These are phyloP conservation scores for Piloderma croceum DNA, from an alignment of 768 basidiomycete genomes.

Conservation along the genomic window DNA sequence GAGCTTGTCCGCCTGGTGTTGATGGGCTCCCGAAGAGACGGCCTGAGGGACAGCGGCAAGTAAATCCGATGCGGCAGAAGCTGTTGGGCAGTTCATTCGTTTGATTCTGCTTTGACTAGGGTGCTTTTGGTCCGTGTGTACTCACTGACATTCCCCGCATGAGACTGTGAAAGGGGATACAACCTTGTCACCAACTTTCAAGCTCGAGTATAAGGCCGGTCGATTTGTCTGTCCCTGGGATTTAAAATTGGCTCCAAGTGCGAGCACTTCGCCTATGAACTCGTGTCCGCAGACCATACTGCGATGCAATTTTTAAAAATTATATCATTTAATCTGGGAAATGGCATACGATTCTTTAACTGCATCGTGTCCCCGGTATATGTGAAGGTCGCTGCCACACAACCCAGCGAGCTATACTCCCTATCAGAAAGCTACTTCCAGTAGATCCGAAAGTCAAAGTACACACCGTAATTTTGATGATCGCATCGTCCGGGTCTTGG, in stretches of 20 bases:
- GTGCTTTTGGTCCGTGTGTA: slow-evolving; percentile 14
- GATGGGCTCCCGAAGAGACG: slow-evolving; percentile 60
- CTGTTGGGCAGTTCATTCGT: slow-evolving; percentile 28
- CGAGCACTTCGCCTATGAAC: slow-evolving; percentile 67
- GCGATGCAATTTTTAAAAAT: slow-evolving; percentile 1
- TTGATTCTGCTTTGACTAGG: background rate
- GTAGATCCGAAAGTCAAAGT: background rate
- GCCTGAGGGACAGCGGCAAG: slow-evolving; percentile 58
- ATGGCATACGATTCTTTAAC: slow-evolving; percentile 46
- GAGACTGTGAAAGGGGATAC: slow-evolving; percentile 78
- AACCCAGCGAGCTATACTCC: slow-evolving; percentile 59
- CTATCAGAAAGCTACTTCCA: no score
- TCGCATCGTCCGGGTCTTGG: slow-evolving; percentile 69
- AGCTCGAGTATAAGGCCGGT: slow-evolving; percentile 55
- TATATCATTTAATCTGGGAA: background rate
- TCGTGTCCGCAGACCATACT: slow-evolving; percentile 74
- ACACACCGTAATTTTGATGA: slow-evolving; percentile 65
- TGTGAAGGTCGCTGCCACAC: slow-evolving; percentile 72
- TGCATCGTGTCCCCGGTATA: slow-evolving; percentile 61
- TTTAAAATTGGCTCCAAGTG: slow-evolving; percentile 57
- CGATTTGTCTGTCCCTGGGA: slow-evolving; percentile 36
- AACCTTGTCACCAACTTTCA: slow-evolving; percentile 70
- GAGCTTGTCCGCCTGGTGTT: slow-evolving; percentile 73
- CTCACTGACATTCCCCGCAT: slow-evolving; percentile 82
- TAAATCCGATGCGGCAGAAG: slow-evolving; percentile 68